Conservation (phyloP, 805 yeast species). For the Pichia occidentalis region DNA sequence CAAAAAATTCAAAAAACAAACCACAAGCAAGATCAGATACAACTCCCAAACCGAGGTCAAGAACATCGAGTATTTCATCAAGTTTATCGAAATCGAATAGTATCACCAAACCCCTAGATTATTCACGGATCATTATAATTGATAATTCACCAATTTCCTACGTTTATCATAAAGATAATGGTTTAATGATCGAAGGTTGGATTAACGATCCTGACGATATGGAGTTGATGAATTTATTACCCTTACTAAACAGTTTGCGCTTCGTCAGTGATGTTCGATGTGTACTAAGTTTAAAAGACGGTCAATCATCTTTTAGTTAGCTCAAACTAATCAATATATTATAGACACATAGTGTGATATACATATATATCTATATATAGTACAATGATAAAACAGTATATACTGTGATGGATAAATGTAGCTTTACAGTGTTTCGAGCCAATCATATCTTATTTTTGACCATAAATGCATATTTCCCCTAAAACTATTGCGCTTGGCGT, state of each 20-base stretch:
- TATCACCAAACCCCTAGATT: conserved; percentile 36
- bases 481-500: no score
- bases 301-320: conserved; percentile 53
- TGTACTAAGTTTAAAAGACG: conserved; percentile 65
- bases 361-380: no score
- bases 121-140: conserved; percentile 65
- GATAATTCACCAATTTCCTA: conserved; percentile 94
- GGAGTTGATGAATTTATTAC: conserved; percentile 74
- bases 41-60: conserved; percentile 11
- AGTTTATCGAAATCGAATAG: conserved; percentile 8
- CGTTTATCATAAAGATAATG: conserved; percentile 77
- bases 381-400: no score
- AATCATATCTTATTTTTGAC: no score
- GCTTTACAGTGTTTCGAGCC: no score
- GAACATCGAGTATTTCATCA: conserved; percentile 12
- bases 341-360: no score
- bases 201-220: conserved; percentile 90
- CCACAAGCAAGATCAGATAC: conserved; percentile 2
- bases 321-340: no score
- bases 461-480: no score
- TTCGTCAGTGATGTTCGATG: conserved; percentile 80
- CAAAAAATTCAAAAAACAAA: conserved; percentile 10
- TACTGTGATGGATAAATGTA: no score
- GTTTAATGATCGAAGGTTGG: conserved; percentile 95
- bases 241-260: conserved; percentile 69